Conservation (phyloP, 371 early-diverging fungal species). For the Coemansia sp. region DNA sequence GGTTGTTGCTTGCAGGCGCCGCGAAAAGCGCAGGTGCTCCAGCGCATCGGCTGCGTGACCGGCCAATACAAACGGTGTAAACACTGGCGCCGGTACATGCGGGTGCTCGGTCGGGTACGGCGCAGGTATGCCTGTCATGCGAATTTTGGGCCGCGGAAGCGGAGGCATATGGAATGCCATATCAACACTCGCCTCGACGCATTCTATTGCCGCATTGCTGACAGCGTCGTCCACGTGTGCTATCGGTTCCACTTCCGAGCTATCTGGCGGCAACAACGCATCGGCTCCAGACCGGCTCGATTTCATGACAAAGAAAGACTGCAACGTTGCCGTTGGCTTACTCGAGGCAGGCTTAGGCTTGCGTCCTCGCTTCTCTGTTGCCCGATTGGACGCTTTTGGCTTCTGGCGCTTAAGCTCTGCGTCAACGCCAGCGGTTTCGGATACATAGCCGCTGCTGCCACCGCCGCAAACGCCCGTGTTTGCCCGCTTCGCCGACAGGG, state of each 20-base stretch:
- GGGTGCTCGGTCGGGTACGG: constrained; percentile 27
- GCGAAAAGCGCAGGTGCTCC: background rate
- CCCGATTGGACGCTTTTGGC: constrained; percentile 8
- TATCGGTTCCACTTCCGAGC: no score
- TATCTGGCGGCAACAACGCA: background rate
- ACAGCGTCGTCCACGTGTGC: background rate
- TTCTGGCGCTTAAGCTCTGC: constrained; percentile 22
- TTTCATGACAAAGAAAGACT: constrained; percentile 32
- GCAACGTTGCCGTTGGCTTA: constrained; percentile 17
- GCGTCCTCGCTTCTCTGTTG: constrained; percentile 21
- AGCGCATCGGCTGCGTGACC: background rate
- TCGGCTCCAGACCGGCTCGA: background rate
- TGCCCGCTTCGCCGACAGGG: constrained; percentile 24
- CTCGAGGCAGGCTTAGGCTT: constrained; percentile 8
- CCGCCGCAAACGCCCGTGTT: background rate
- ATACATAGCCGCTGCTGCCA: background rate
- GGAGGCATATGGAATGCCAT: background rate
- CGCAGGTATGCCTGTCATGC: constrained; percentile 21
- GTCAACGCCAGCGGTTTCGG: background rate
- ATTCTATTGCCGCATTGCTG: background rate
- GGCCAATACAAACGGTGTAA: constrained; percentile 3
- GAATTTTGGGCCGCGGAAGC: constrained; percentile 12
- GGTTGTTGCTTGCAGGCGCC: background rate
- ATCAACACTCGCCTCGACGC: background rate
- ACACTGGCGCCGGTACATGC: constrained; percentile 28